Evolutionary conservation across 2,329 filamentous ascomycete species (phyloP).

Genomic region (Paraphoma sp.): DNA sequence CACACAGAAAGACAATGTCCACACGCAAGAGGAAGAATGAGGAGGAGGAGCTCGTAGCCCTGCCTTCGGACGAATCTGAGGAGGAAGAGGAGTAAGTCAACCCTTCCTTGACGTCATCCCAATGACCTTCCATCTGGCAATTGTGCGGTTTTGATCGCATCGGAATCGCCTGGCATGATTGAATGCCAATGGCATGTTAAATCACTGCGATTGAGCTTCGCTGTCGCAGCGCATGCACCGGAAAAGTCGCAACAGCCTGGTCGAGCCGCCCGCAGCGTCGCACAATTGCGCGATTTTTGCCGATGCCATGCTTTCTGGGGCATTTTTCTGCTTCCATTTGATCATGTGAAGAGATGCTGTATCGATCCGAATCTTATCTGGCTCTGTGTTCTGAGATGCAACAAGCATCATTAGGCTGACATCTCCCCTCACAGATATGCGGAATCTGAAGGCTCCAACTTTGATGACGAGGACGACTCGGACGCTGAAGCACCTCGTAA

Average conservation of each 20-base stretch:
- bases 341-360: too few species aligned
- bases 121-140: constrained; percentile 26
- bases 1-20: constrained; percentile 39
- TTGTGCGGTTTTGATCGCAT: constrained; percentile 23
- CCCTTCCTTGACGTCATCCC: constrained; percentile 47
- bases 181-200: constrained; percentile 15
- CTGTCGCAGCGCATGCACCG: constrained; percentile 18
- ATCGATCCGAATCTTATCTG: background rate
- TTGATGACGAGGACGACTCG: constrained; percentile 44
- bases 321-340: too few species aligned
- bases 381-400: background rate
- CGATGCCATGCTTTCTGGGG: background rate
- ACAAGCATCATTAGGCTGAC: constrained; percentile 24
- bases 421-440: constrained; percentile 35
- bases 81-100: constrained; percentile 53
- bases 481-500: constrained; percentile 44
- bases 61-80: constrained; percentile 52
- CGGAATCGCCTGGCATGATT: constrained; percentile 23
- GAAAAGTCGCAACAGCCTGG: constrained; percentile 19
- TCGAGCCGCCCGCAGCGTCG: constrained; percentile 2
- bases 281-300: constrained; percentile 5
- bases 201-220: constrained; percentile 15
- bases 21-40: constrained; percentile 55
- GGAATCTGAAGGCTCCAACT: constrained; percentile 46
- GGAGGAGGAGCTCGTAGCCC: constrained; percentile 53